Percentiles rank a stretch among this genome's conserved stretches.
Evolutionary conservation across 176 grass and related monocot species (phyloP).

Genomic region (Secale cereale): DNA sequence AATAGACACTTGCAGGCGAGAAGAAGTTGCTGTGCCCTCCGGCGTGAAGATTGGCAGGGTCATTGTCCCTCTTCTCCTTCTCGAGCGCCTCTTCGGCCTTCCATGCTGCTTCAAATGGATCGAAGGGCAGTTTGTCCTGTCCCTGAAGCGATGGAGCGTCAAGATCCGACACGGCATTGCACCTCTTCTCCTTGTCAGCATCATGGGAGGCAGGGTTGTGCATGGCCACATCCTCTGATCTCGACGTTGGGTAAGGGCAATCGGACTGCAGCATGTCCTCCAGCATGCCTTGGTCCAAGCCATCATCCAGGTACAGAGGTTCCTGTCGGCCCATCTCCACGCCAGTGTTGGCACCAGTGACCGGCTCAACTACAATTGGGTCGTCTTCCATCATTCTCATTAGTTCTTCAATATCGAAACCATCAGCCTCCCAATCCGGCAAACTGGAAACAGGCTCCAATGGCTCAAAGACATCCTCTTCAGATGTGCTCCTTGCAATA

Average conservation of each 20-base stretch:
- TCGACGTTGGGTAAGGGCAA: neutral
- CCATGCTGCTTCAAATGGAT: neutral
- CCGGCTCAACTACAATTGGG: conserved; percentile 6
- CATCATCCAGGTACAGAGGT: conserved; percentile 1
- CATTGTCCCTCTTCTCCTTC: neutral
- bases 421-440: neutral
- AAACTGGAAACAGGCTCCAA: conserved; percentile 47
- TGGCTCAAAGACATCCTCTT: conserved; percentile 24
- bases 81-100: neutral
- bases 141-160: too few species aligned
- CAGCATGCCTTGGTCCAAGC: conserved; percentile 9
- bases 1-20: neutral
- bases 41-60: too few species aligned
- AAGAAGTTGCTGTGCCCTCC: neutral
- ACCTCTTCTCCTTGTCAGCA: neutral
- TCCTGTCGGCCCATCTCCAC: neutral
- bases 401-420: conserved; percentile 50
- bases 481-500: neutral
- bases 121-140: neutral
- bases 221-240: neutral
- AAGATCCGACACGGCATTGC: too few species aligned
- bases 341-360: neutral
- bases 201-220: conserved; percentile 1
- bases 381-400: conserved; percentile 55
- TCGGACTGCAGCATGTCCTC: conserved; percentile 26